Evolutionary conservation across 345 rosid genomes (phyloP).

Genomic region (Melaleuca quinquenervia): DNA sequence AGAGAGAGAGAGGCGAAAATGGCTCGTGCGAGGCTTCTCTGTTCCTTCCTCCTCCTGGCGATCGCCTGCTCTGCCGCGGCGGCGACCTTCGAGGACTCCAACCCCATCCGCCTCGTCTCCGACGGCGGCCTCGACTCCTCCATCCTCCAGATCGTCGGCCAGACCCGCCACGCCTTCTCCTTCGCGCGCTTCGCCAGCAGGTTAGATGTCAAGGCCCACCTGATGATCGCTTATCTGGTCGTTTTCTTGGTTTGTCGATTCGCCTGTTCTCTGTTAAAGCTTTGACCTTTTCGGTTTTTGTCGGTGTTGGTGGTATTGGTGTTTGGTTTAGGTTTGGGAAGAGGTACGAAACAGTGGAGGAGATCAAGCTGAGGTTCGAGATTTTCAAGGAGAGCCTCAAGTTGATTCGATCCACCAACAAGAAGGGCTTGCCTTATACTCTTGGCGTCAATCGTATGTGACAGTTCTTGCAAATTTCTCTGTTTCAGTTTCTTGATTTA

Average conservation of each 20-base stretch:
- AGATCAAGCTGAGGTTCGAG: constrained; percentile 60
- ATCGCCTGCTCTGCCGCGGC: constrained; percentile 22
- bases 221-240: background rate
- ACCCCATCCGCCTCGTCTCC: constrained; percentile 57
- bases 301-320: background rate
- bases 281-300: background rate
- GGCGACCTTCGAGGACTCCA: constrained; percentile 46
- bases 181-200: constrained; percentile 72
- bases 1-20: background rate
- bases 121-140: constrained; percentile 42
- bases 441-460: constrained; percentile 66
- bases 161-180: constrained; percentile 39
- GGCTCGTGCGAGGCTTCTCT: background rate
- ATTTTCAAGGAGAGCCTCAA: constrained; percentile 64
- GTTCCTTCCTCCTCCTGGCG: constrained; percentile 18
- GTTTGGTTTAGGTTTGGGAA: constrained; percentile 48
- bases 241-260: background rate
- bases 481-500: background rate
- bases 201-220: constrained; percentile 9
- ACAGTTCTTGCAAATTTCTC: background rate
- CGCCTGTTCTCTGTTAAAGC: background rate
- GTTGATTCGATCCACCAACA: constrained; percentile 71
- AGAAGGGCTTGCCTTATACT: constrained; percentile 47
- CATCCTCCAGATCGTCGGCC: constrained; percentile 47
- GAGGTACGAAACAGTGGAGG: constrained; percentile 53